phyloP scores from a whole-genome alignment of 2,329 filamentous ascomycete genomes.

The Penicillium hordei region DNA sequence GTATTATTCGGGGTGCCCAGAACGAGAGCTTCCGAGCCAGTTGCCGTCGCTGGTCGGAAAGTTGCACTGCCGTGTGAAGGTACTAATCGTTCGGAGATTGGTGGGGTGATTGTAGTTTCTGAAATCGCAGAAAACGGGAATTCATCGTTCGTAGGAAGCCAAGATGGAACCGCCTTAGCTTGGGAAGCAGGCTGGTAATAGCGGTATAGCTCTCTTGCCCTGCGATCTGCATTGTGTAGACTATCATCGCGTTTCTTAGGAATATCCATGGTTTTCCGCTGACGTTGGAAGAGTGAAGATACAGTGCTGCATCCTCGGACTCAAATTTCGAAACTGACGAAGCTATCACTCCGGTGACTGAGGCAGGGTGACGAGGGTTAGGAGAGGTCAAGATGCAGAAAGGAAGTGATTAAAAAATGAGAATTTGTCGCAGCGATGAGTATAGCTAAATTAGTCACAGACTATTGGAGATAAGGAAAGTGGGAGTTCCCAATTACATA shows the following conservation, averaged over 20 bases:
- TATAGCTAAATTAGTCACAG: constrained; percentile 4
- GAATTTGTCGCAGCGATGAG: neutral
- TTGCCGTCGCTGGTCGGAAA: constrained; percentile 16
- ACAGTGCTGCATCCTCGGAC: constrained; percentile 17
- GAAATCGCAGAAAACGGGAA: constrained; percentile 10
- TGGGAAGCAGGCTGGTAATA: constrained; percentile 37
- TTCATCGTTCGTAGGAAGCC: constrained; percentile 13
- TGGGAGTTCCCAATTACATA: constrained; percentile 7
- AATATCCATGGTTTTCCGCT: constrained; percentile 17
- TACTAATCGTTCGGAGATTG: constrained; percentile 13
- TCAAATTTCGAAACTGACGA: neutral
- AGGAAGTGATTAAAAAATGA: neutral
- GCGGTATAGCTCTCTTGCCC: constrained; percentile 42
- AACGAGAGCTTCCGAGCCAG: constrained; percentile 27
- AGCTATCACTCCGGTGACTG: neutral
- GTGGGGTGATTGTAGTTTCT: constrained; percentile 11
- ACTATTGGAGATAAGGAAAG: constrained; percentile 7
- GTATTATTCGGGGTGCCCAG: constrained; percentile 36
- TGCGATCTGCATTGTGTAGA: constrained; percentile 32
- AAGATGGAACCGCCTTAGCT: constrained; percentile 14
- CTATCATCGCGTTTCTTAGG: constrained; percentile 9
- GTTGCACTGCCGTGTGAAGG: constrained; percentile 11
- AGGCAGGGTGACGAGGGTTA: neutral
- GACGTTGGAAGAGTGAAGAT: constrained; percentile 2
- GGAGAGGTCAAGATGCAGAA: neutral